Conservation (phyloP, 345 rosid genomes). For the Gossypium thurberi region DNA sequence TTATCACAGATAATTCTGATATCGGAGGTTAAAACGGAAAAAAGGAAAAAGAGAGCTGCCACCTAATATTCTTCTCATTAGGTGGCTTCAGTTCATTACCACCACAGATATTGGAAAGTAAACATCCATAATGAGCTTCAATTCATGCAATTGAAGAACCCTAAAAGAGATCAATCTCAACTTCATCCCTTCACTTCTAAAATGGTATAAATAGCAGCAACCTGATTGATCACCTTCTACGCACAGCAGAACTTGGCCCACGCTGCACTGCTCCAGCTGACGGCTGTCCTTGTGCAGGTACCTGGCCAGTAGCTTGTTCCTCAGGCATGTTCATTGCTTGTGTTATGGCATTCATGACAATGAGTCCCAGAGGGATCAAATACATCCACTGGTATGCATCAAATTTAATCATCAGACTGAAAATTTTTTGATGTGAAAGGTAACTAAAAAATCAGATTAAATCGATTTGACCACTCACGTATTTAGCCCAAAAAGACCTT, state of each 20-base stretch:
- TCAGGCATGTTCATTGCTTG: slow-evolving; percentile 90
- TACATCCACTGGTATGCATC: slow-evolving; percentile 79
- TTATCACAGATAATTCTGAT: not conserved
- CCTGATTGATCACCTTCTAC: slow-evolving; percentile 38
- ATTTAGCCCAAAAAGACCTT: slow-evolving; percentile 93
- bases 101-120: not conserved
- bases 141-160: slow-evolving; percentile 1
- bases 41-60: not conserved
- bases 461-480: slow-evolving; percentile 43
- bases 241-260: slow-evolving; percentile 36
- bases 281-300: slow-evolving; percentile 37
- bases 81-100: not conserved
- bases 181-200: not conserved
- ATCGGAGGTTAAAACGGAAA: not conserved
- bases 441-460: not conserved
- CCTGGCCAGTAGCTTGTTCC: slow-evolving; percentile 51
- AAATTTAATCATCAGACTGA: not conserved
- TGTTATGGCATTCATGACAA: slow-evolving; percentile 86
- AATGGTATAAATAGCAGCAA: not conserved
- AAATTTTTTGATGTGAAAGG: not conserved
- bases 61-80: not conserved
- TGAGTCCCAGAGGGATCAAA: slow-evolving; percentile 78
- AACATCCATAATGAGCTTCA: not conserved
- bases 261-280: slow-evolving; percentile 40
- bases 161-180: not conserved